Conservation (phyloP, 2,329 filamentous ascomycete species). For the Parastagonospora avenae region DNA sequence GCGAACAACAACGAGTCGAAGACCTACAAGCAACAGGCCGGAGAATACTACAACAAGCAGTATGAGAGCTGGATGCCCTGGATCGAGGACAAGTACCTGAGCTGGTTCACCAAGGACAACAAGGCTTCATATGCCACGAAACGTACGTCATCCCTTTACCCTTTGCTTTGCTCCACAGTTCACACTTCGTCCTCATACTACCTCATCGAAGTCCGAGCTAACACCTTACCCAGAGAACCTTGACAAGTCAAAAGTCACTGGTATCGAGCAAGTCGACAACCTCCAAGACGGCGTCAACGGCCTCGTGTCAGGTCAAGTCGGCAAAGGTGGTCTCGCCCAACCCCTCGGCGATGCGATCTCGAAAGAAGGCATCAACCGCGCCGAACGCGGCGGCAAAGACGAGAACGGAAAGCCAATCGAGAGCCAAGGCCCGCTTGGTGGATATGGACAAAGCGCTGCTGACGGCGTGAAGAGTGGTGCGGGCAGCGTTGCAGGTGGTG, state of each 20-base stretch:
- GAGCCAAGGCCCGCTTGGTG: constrained; percentile 41
- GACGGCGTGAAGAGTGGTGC: constrained; percentile 40
- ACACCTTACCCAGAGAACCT: constrained; percentile 60
- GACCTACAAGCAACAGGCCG: constrained; percentile 37
- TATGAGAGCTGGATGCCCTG: constrained; percentile 79
- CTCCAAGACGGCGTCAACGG: constrained; percentile 71
- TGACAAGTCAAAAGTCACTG: constrained; percentile 72
- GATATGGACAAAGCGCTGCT: constrained; percentile 37
- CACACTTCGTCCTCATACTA: no score
- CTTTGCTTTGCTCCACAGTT: background rate
- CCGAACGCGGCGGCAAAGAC: constrained; percentile 68
- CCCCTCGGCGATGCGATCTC: constrained; percentile 66
- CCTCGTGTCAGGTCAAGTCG: constrained; percentile 67
- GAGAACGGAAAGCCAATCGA: constrained; percentile 58
- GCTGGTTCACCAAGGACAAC: constrained; percentile 77
- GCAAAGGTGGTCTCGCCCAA: constrained; percentile 69
- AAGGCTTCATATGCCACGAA: constrained; percentile 74
- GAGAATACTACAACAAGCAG: constrained; percentile 69
- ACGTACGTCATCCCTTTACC: constrained; percentile 53
- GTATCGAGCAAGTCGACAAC: constrained; percentile 68
- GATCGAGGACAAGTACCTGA: constrained; percentile 74
- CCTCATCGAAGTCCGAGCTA: background rate
- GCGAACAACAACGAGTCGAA: constrained; percentile 22
- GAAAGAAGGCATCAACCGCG: constrained; percentile 69
- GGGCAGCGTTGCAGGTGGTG: constrained; percentile 25